Base-by-base conservation (phyloP, 257 asterid genomes). In the Fraxinus cuspidata region DNA sequence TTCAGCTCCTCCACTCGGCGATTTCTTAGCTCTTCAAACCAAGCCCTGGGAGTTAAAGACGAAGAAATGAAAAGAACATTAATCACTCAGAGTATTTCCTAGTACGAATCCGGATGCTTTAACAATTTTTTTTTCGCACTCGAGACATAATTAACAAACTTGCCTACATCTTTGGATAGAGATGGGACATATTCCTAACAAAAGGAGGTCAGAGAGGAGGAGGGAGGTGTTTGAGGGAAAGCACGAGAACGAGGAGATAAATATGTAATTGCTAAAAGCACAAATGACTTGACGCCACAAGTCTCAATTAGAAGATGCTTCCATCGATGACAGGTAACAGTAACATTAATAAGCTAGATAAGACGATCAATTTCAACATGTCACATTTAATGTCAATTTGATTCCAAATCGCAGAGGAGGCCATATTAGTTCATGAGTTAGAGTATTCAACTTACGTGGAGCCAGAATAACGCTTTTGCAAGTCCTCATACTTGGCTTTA, bases 21-120 rank as follows among this genome's bases (percentile, higher is more conserved):
- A 83, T 90, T 85, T 79, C 89, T 88, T 81, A 95, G 89, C 84
- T 91, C 99, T 70, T 95, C 97, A 77, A 88, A 93, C 97, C 94
- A 91, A 80, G 89, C 86, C 83, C 99, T 95, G 85, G 73, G 74
- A 42, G 68, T 29, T 73, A 78, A 37, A 73, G 65, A 75, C 18
- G 19, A 78, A 75, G 77, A 72, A 10, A 51, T 5, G 35, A 66
- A 77, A 49, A 71, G 38, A 31, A 51, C 60, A 74, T 77, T 77
- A 60, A 74, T 18, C 47, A 21, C 34, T 34, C 63, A 9, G 1
- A 27, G 64, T 53, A 53, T 3, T 53, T 53, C 64, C 25, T 53
- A 37, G 4, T 35, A 21, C 32, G 19, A 44, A 78, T 6, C 28
- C 8, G 25, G 34, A 23, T 8, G 27, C 25, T 53, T 53, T 5